These are phyloP conservation scores for Neonectria hederae DNA, from an alignment of 2,329 filamentous ascomycete species.

Conservation along the genomic window DNA sequence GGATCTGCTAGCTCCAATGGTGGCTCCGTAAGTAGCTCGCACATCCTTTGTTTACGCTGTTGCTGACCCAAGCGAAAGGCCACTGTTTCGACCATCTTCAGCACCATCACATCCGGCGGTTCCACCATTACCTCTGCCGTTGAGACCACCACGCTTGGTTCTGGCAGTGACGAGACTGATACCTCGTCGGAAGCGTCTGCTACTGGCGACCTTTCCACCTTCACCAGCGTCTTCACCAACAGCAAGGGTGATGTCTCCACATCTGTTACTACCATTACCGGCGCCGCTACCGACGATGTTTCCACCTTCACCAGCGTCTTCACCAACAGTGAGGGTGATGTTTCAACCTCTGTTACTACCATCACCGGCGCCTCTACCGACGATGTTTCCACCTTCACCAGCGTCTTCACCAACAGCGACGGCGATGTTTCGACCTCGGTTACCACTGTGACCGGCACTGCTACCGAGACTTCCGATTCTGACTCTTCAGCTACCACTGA, in stretches of 20 bases:
- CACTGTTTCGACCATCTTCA: conserved; percentile 50
- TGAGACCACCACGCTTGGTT: conserved; percentile 48
- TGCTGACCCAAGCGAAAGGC: conserved; percentile 17
- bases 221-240: background rate
- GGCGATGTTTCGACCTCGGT: conserved; percentile 21
- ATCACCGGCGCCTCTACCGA: conserved; percentile 30
- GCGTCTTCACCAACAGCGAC: conserved; percentile 35
- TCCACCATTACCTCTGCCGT: conserved; percentile 49
- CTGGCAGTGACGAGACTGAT: conserved; percentile 2
- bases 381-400: conserved; percentile 39
- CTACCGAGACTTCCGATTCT: conserved; percentile 5
- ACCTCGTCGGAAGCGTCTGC: conserved; percentile 38
- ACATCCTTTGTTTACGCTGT: too few relatives aligned
- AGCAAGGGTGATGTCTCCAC: background rate
- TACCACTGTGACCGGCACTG: conserved; percentile 23
- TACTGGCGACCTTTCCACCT: background rate
- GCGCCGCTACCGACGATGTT: conserved; percentile 16
- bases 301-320: conserved; percentile 43
- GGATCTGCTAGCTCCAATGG: conserved; percentile 32
- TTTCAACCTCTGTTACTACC: conserved; percentile 30
- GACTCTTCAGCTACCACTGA: conserved; percentile 20
- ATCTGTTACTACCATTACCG: background rate
- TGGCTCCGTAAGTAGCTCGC: conserved; percentile 3
- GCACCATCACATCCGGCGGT: conserved; percentile 48
- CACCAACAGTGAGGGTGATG: conserved; percentile 36